Evolutionary conservation across 495 filamentous ascomycete species (phyloP).

Genomic region (Podospora didyma): DNA sequence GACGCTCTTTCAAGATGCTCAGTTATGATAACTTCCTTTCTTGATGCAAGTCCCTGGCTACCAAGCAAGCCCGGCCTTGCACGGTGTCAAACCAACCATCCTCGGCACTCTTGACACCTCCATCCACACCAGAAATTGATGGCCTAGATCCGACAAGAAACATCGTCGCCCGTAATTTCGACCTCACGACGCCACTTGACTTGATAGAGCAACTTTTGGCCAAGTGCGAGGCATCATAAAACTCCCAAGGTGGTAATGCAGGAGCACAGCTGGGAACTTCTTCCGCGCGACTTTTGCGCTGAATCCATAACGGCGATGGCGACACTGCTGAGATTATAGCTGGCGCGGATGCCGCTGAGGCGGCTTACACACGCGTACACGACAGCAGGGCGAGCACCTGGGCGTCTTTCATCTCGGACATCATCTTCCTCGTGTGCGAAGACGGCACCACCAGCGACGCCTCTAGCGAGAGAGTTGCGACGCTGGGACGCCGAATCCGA

Average conservation of each 20-base stretch:
- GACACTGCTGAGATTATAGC: neutral
- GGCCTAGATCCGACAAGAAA: too few species aligned
- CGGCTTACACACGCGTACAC: neutral
- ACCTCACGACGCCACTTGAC: too few species aligned
- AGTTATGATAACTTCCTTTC: too few species aligned
- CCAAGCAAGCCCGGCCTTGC: too few species aligned
- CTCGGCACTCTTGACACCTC: too few species aligned
- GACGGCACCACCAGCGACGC: neutral
- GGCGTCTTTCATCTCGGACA: neutral
- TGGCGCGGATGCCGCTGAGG: neutral
- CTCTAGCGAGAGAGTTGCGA: neutral
- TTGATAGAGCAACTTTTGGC: too few species aligned
- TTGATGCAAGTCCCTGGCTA: too few species aligned
- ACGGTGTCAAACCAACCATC: too few species aligned
- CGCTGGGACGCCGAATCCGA: neutral
- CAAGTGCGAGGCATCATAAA: neutral
- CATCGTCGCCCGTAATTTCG: too few species aligned
- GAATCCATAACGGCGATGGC: neutral
- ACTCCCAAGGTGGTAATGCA: neutral
- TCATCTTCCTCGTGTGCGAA: neutral
- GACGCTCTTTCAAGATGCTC: too few species aligned
- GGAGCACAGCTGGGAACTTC: too few species aligned
- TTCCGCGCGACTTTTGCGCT: neutral
- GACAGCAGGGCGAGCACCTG: neutral
- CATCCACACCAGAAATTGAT: too few species aligned